Conservation (phyloP, 768 basidiomycete genomes). For the Tylopilus subfusipes region DNA sequence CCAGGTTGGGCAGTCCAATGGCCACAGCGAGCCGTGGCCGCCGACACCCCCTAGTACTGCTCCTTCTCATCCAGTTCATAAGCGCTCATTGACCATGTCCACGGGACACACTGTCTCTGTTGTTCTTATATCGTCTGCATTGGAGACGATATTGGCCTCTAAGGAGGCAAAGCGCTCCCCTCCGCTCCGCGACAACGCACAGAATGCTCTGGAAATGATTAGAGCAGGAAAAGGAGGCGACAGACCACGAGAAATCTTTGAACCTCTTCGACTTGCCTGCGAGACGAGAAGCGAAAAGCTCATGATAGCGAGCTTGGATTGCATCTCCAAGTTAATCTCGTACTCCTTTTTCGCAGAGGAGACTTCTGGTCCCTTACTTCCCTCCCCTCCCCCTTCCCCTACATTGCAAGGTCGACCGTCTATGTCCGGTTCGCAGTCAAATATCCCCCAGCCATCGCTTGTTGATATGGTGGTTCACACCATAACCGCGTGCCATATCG, state of each 20-base stretch:
- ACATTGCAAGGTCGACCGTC: slow-evolving; percentile 40
- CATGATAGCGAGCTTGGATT: slow-evolving; percentile 95
- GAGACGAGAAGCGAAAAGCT: slow-evolving; percentile 92
- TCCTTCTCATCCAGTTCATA: slow-evolving; percentile 36
- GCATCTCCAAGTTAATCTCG: slow-evolving; percentile 95
- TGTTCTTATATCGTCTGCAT: slow-evolving; percentile 77
- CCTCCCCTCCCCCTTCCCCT: slow-evolving; percentile 80
- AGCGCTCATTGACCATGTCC: slow-evolving; percentile 58
- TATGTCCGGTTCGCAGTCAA: slow-evolving; percentile 44
- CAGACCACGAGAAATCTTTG: slow-evolving; percentile 83
- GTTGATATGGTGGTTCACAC: slow-evolving; percentile 94
- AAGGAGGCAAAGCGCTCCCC: slow-evolving; percentile 83
- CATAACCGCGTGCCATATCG: slow-evolving; percentile 87
- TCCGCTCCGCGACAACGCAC: slow-evolving; percentile 79
- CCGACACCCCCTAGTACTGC: slow-evolving; percentile 20
- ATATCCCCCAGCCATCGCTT: slow-evolving; percentile 63
- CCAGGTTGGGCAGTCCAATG: slow-evolving; percentile 13
- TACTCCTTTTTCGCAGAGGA: slow-evolving; percentile 93
- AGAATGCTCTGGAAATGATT: slow-evolving; percentile 79
- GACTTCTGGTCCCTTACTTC: slow-evolving; percentile 40
- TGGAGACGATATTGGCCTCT: slow-evolving; percentile 82
- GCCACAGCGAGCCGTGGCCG: slow-evolving; percentile 9
- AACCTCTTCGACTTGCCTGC: slow-evolving; percentile 94
- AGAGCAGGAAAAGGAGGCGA: slow-evolving; percentile 71
- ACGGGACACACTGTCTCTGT: slow-evolving; percentile 73